Evolutionary conservation across 495 filamentous ascomycete species (phyloP).

Genomic region (Podospora pseudocomata): DNA sequence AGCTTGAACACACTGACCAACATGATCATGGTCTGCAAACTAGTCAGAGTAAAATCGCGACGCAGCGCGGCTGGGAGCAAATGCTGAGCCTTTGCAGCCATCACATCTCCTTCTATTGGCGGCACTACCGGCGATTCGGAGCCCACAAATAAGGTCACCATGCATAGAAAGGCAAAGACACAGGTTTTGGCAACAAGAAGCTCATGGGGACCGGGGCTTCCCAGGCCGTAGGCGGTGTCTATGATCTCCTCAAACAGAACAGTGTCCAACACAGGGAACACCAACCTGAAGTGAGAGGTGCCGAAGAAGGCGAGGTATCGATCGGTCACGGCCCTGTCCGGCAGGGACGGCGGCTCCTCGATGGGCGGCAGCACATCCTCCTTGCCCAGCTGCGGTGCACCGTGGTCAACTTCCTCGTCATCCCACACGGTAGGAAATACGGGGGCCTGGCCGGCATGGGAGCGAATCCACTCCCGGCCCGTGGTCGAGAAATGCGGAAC

Average conservation of each 20-base stretch:
- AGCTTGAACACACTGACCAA: constrained; percentile 34
- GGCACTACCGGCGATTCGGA: constrained; percentile 8
- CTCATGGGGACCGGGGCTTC: constrained; percentile 6
- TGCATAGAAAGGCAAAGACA: constrained; percentile 45
- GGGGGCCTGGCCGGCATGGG: constrained; percentile 44
- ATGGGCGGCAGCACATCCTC: neutral
- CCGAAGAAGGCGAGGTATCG: constrained; percentile 21
- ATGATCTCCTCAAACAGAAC: constrained; percentile 44
- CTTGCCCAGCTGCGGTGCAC: neutral
- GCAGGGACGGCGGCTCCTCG: constrained; percentile 14
- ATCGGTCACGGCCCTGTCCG: constrained; percentile 16
- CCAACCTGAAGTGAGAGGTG: constrained; percentile 33
- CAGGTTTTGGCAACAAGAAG: constrained; percentile 36
- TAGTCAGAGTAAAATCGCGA: constrained; percentile 41
- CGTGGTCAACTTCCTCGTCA: constrained; percentile 5
- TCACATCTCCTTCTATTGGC: constrained; percentile 36
- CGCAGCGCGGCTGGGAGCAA: constrained; percentile 39
- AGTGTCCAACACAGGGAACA: constrained; percentile 44
- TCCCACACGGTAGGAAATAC: constrained; percentile 38
- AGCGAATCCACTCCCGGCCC: constrained; percentile 46
- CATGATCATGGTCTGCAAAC: constrained; percentile 44
- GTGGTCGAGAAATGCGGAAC: constrained; percentile 46
- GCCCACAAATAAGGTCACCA: constrained; percentile 33
- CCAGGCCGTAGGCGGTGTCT: constrained; percentile 35
- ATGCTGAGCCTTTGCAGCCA: constrained; percentile 38